Percentiles rank a stretch among this genome's conserved stretches.
Conservation (phyloP, 1,139 yeast species). For the Williopsis jadinii region DNA sequence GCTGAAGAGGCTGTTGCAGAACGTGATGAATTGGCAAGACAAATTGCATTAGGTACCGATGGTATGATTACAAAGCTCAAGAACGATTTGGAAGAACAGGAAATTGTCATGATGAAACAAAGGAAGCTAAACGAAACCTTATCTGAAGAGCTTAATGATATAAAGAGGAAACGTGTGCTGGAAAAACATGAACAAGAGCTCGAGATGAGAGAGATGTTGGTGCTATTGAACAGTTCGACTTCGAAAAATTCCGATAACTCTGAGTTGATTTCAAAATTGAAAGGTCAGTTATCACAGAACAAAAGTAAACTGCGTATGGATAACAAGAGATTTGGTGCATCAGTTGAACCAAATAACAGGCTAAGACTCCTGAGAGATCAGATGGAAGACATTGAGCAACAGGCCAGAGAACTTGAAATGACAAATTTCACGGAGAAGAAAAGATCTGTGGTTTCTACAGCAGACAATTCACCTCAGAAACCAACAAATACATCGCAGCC, state of each 20-base stretch:
- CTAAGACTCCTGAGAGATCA: constrained; percentile 70
- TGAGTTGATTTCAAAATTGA: constrained; percentile 43
- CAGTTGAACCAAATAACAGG: constrained; percentile 72
- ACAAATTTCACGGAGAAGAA: constrained; percentile 59
- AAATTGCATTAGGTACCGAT: constrained; percentile 75
- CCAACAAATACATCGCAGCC: constrained; percentile 15
- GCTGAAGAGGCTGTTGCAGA: constrained; percentile 84
- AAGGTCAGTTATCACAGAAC: constrained; percentile 54
- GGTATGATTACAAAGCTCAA: constrained; percentile 72
- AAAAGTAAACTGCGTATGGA: constrained; percentile 56
- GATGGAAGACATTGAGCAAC: constrained; percentile 79
- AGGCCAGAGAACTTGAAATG: constrained; percentile 84
- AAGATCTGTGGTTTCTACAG: constrained; percentile 7
- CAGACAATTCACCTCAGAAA: constrained; percentile 17
- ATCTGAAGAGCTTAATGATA: constrained; percentile 59
- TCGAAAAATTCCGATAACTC: constrained; percentile 21
- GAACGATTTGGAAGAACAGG: constrained; percentile 69
- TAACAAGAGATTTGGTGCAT: constrained; percentile 44
- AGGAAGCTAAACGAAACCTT: constrained; percentile 62
- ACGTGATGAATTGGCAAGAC: constrained; percentile 68
- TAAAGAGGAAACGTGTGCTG: constrained; percentile 58
- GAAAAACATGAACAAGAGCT: constrained; percentile 85
- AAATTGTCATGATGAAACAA: constrained; percentile 57
- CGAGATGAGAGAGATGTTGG: constrained; percentile 78
- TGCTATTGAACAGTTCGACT: constrained; percentile 42